These are phyloP conservation scores for Neodidymelliopsis sp. DNA, from an alignment of 2,329 filamentous ascomycete species.

Conservation along the genomic window DNA sequence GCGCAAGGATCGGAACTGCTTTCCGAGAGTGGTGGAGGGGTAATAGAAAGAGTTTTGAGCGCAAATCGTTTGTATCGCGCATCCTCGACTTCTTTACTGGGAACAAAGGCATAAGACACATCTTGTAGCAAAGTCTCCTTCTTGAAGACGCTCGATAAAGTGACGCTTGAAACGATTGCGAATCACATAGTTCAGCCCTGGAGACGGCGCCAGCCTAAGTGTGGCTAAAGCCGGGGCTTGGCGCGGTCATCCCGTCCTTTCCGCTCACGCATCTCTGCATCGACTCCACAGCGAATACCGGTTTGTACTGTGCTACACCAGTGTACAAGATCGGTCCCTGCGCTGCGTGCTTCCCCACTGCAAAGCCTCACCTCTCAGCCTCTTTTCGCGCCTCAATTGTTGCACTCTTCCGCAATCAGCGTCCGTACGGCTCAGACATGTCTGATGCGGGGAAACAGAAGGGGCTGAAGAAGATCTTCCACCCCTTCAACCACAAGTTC, in stretches of 20 bases:
- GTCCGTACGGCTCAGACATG: conserved; percentile 27
- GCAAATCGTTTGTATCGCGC: too few species aligned
- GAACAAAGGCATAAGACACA: too few species aligned
- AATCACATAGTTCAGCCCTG: background rate
- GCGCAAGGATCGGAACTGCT: conserved; percentile 6
- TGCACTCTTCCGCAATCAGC: conserved; percentile 17
- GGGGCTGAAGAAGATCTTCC: conserved; percentile 48
- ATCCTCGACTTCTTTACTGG: too few species aligned
- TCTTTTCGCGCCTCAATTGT: conserved; percentile 23
- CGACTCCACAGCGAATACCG: conserved; percentile 30
- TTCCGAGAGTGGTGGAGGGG: background rate
- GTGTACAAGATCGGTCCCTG: conserved; percentile 31
- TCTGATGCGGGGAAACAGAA: conserved; percentile 34
- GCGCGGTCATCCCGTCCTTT: conserved; percentile 24
- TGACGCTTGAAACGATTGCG: conserved; percentile 3
- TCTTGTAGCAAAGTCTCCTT: too few species aligned
- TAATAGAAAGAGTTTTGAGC: too few species aligned
- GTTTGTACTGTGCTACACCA: conserved; percentile 26
- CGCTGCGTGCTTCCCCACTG: conserved; percentile 20
- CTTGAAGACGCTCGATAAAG: background rate
- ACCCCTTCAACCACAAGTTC: conserved; percentile 46
- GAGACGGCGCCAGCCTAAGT: conserved; percentile 9
- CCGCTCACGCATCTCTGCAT: conserved; percentile 11
- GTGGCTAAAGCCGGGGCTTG: conserved; percentile 11
- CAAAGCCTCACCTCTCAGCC: conserved; percentile 32